Evolutionary conservation across 2,329 filamentous ascomycete species (phyloP).

Genomic region (Fusarium udum): DNA sequence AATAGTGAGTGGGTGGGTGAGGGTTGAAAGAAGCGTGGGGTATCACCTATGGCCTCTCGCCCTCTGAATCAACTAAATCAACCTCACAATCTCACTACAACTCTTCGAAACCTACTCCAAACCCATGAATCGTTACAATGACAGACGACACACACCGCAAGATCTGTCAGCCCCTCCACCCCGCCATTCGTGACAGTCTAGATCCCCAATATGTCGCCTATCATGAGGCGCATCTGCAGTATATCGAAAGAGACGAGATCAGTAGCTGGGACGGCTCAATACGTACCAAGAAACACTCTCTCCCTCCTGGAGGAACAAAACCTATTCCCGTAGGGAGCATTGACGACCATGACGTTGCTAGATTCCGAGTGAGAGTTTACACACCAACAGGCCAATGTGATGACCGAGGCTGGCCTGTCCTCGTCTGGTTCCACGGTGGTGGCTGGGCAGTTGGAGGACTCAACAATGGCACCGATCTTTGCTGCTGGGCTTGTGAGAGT

Average conservation of each 20-base stretch:
- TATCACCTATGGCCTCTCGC: not conserved
- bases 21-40: not conserved
- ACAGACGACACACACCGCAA: constrained; percentile 8
- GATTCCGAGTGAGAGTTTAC: constrained; percentile 47
- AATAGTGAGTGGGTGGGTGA: constrained; percentile 1
- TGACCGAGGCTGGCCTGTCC: constrained; percentile 46
- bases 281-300: constrained; percentile 37
- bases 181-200: constrained; percentile 43
- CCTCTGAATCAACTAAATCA: not conserved
- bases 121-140: constrained; percentile 2
- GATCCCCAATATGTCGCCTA: constrained; percentile 52
- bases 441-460: constrained; percentile 52
- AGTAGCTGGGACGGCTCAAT: constrained; percentile 47
- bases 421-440: constrained; percentile 54
- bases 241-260: constrained; percentile 47
- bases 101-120: not conserved
- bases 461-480: constrained; percentile 48
- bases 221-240: constrained; percentile 51
- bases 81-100: not conserved
- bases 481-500: constrained; percentile 46
- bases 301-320: constrained; percentile 41
- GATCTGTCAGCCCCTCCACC: constrained; percentile 49
- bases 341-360: constrained; percentile 41
- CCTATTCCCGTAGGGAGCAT: constrained; percentile 43
- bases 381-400: constrained; percentile 41